Evolutionary conservation across 1,284 basidiomycete genomes (phyloP).

Genomic region (Moesziomyces parantarcticus): DNA sequence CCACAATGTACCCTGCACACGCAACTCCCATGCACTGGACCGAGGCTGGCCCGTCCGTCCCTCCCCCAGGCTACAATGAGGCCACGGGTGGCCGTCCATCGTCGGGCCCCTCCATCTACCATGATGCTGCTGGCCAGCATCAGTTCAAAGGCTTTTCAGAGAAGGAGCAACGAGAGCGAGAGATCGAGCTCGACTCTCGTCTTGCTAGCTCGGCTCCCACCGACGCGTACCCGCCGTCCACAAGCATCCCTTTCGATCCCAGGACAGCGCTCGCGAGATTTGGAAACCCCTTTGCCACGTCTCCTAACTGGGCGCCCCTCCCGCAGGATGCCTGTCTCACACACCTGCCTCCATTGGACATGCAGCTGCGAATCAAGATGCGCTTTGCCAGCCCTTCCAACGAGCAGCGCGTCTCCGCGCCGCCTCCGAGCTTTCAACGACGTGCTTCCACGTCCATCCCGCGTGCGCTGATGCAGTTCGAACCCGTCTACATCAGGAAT

Average conservation of each 20-base stretch:
- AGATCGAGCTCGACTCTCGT: slow-evolving; percentile 6
- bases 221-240: background rate
- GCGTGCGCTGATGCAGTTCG: background rate
- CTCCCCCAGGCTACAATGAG: slow-evolving; percentile 15
- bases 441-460: background rate
- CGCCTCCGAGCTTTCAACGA: slow-evolving; percentile 22
- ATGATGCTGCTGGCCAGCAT: slow-evolving; percentile 1
- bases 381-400: slow-evolving; percentile 30
- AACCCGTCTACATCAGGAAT: slow-evolving; percentile 14
- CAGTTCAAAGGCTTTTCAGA: slow-evolving; percentile 4
- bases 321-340: slow-evolving; percentile 14
- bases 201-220: background rate
- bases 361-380: slow-evolving; percentile 26
- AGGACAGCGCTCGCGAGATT: slow-evolving; percentile 9
- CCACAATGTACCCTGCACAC: background rate
- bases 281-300: slow-evolving; percentile 18
- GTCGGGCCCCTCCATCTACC: background rate
- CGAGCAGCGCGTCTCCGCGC: slow-evolving; percentile 4
- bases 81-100: background rate
- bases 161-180: slow-evolving; percentile 7
- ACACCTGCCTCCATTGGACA: slow-evolving; percentile 3
- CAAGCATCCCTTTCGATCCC: slow-evolving; percentile 1
- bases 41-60: background rate
- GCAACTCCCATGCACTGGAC: background rate
- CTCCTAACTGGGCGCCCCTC: slow-evolving; percentile 11